phyloP scores from a whole-genome alignment of 1,284 basidiomycete genomes.

The Crucibulum parvulum region DNA sequence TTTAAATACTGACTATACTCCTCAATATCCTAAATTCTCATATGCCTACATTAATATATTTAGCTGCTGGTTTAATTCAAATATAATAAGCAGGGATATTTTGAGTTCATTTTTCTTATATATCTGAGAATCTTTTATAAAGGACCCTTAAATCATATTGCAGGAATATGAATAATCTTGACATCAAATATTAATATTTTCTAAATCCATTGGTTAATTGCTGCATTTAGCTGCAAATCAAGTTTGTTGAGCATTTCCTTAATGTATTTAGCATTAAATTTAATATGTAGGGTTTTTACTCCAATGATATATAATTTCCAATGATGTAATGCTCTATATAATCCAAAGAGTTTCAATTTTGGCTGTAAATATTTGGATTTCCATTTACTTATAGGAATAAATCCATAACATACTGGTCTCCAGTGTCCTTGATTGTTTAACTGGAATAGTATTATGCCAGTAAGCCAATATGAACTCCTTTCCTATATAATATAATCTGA shows the following conservation, averaged over 20 bases:
- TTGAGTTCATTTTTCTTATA: no score
- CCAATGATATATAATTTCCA: conserved; percentile 30
- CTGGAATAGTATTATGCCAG: conserved; percentile 37
- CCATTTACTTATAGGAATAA: conserved; percentile 32
- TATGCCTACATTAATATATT: no score
- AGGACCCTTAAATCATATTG: conserved; percentile 24
- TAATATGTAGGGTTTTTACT: conserved; percentile 28
- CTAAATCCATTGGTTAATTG: conserved; percentile 47
- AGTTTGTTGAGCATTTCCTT: conserved; percentile 46
- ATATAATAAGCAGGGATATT: no score
- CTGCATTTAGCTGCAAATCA: conserved; percentile 41
- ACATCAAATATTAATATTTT: conserved; percentile 44
- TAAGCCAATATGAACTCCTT: conserved; percentile 23
- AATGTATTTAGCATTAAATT: conserved; percentile 44
- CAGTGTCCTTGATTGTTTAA: background rate
- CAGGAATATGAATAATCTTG: conserved; percentile 41
- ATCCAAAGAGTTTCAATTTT: conserved; percentile 39
- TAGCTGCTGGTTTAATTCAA: no score
- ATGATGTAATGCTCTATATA: conserved; percentile 31
- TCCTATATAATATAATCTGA: conserved; percentile 31
- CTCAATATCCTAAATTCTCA: no score
- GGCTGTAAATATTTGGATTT: conserved; percentile 40
- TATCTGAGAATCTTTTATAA: no score
- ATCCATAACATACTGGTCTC: conserved; percentile 24
- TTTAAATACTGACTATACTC: no score